A percentile compares a stretch with the other conserved stretches of the same genome.
Evolutionary conservation across 2,329 filamentous ascomycete species (phyloP).

Genomic region (Daldinia sp.): DNA sequence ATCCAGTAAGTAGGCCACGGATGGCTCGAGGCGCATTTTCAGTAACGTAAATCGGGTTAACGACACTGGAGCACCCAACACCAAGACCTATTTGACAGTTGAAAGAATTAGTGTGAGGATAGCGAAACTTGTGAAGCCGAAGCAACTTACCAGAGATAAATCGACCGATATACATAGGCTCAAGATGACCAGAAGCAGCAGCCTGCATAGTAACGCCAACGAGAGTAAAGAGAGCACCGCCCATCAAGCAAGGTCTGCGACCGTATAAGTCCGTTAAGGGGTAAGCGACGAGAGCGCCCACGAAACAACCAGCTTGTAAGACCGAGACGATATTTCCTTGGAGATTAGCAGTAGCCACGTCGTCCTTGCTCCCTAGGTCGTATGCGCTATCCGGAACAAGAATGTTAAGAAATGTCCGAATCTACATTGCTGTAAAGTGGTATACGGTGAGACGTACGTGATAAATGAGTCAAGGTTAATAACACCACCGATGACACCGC

Average conservation of each 20-base stretch:
- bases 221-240: constrained; percentile 62
- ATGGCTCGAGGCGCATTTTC: constrained; percentile 56
- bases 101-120: not conserved
- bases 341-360: constrained; percentile 60
- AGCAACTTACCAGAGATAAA: constrained; percentile 53
- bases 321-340: constrained; percentile 72
- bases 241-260: constrained; percentile 61
- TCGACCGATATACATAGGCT: constrained; percentile 69
- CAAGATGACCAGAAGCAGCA: constrained; percentile 63
- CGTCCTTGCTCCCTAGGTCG: constrained; percentile 53
- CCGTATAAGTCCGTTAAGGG: constrained; percentile 62
- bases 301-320: constrained; percentile 53
- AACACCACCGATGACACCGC: constrained; percentile 73
- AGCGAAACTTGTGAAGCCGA: not conserved
- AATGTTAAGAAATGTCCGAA: constrained; percentile 19
- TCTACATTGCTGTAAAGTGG: not conserved
- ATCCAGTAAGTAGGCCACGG: constrained; percentile 53
- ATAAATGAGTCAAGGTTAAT: constrained; percentile 67
- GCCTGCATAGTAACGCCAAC: constrained; percentile 69
- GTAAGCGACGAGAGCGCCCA: constrained; percentile 55
- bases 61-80: constrained; percentile 53
- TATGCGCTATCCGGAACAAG: constrained; percentile 55
- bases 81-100: constrained; percentile 47
- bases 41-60: constrained; percentile 56
- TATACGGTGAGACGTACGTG: constrained; percentile 49